Evolutionary conservation across 148 eudicot species (phyloP).

Genomic region (Rhododendron vialii): DNA sequence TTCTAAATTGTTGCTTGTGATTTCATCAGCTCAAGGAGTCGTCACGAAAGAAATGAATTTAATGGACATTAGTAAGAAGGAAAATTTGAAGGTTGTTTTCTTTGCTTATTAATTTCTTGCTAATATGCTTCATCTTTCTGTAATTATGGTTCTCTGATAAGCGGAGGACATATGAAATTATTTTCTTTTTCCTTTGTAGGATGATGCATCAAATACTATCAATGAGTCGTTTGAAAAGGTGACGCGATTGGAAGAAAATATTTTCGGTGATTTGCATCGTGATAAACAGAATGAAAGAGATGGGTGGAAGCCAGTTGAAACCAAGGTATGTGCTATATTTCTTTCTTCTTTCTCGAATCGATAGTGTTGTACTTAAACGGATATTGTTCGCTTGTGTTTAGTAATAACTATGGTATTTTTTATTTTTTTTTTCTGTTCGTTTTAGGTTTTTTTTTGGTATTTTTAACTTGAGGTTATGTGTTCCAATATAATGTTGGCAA

Average conservation of each 20-base stretch:
- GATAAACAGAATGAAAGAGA: slow-evolving; percentile 48
- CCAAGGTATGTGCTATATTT: slow-evolving; percentile 30
- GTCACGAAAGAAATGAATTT: slow-evolving; percentile 34
- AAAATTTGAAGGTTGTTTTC: slow-evolving; percentile 45
- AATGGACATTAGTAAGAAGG: slow-evolving; percentile 47
- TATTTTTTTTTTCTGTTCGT: too few relatives aligned
- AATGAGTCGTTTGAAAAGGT: slow-evolving; percentile 50
- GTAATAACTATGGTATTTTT: too few relatives aligned
- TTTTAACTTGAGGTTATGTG: too few relatives aligned
- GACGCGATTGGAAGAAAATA: slow-evolving; percentile 38
- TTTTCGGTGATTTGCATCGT: slow-evolving; percentile 25
- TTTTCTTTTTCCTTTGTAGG: too few relatives aligned
- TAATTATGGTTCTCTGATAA: not conserved
- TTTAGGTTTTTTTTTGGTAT: too few relatives aligned
- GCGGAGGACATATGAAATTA: too few relatives aligned
- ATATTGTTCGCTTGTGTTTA: too few relatives aligned
- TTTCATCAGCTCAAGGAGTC: not conserved
- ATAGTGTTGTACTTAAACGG: not conserved
- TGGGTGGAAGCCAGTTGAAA: slow-evolving; percentile 39
- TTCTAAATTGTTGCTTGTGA: not conserved
- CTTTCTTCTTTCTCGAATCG: not conserved
- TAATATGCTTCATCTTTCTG: not conserved
- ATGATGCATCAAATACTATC: slow-evolving; percentile 57
- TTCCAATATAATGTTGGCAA: too few relatives aligned
- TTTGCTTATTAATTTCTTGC: not conserved